Percentiles rank a stretch among this genome's conserved stretches.
Conservation (phyloP, 306 rosid genomes). For the Dalbergia oliveri region DNA sequence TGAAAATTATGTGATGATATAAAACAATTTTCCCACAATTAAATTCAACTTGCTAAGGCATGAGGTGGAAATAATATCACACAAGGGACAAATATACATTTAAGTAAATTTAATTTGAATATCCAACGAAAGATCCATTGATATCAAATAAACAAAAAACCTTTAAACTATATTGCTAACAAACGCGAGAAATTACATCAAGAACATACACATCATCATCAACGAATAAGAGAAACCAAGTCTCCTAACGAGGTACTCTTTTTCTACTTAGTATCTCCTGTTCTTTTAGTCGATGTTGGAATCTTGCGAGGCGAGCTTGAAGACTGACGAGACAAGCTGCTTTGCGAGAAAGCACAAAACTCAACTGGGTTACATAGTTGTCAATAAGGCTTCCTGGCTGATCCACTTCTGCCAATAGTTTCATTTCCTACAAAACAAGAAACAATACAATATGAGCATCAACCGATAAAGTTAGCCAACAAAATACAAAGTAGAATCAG, state of each 20-base stretch:
- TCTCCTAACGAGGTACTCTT: conserved; percentile 77
- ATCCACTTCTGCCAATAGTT: conserved; percentile 93
- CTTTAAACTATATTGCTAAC: conserved; percentile 49
- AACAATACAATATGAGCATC: conserved; percentile 33
- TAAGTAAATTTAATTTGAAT: conserved; percentile 42
- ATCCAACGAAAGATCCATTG: conserved; percentile 40
- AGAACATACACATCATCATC: conserved; percentile 46
- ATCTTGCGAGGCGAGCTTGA: conserved; percentile 94
- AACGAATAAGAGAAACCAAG: conserved; percentile 42
- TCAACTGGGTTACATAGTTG: conserved; percentile 86
- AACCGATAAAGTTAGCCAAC: conserved; percentile 1
- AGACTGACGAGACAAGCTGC: conserved; percentile 92
- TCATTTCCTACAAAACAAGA: conserved; percentile 81
- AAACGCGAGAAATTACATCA: conserved; percentile 44
- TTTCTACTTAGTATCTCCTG: conserved; percentile 91
- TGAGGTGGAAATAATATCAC: conserved; percentile 29
- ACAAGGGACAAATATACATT: conserved; percentile 50
- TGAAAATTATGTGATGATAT: not conserved
- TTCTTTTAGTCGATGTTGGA: conserved; percentile 94
- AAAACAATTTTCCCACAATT: not conserved
- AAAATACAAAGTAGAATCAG: not conserved
- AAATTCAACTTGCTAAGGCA: conserved; percentile 38
- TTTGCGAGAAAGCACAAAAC: conserved; percentile 91
- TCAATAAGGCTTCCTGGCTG: conserved; percentile 95
- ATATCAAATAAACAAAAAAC: conserved; percentile 23